Evolutionary conservation across 139 green algal species (phyloP), one percentile per base, ranked within the genome.

Genomic region (Axilococcus clingmanii): DNA sequence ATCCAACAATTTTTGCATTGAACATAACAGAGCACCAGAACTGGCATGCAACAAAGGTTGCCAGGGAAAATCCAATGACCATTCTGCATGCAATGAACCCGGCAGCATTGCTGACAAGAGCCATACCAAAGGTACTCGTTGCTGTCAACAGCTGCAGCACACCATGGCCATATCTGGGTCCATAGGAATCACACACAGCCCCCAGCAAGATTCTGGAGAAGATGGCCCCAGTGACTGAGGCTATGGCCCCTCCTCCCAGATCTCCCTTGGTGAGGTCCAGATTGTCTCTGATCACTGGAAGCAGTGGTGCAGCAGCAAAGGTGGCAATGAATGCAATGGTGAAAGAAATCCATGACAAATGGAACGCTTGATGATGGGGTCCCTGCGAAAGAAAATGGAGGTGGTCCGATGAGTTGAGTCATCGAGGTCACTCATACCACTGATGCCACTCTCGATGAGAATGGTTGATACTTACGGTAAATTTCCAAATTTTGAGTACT

Each of bases 21-120:
- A 94, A 96, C 84, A 95, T 93, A 59, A 65, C 67, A 63, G 54
- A 75, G 49, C 28, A 57, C 87, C 91, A 96, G 67, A 90, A 95
- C 69, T 95, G 85, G 72, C 77, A 89, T 40, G 71, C 73, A 20
- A 97, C 87, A 66, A 96, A 95, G 40, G 74, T 78, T 6, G 78
- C 79, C 41, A 95, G 71, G 1, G 60, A 76, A 54, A 83, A 83
- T 29, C 88, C 49, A 46, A 57, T 57, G 20, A 44, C 11, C 49
- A 57, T 44, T 40, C 89, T 77, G 28, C 52, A 63, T 11, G 69
- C 48, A 47, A 88, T 83, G 72, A 89, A 94, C 48, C 69, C 76
- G 3, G 46, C 48, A 19, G 71, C 52, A 48, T 74, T 71, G 11
- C 36, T 76, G 44, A 84, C 71, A 11, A 37, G 14, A 20, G 49